A percentile compares a stretch with the other conserved stretches of the same genome.
These are phyloP conservation scores for Rhizopus delemar DNA, from an alignment of 371 early-diverging fungal genomes.

Conservation along the genomic window DNA sequence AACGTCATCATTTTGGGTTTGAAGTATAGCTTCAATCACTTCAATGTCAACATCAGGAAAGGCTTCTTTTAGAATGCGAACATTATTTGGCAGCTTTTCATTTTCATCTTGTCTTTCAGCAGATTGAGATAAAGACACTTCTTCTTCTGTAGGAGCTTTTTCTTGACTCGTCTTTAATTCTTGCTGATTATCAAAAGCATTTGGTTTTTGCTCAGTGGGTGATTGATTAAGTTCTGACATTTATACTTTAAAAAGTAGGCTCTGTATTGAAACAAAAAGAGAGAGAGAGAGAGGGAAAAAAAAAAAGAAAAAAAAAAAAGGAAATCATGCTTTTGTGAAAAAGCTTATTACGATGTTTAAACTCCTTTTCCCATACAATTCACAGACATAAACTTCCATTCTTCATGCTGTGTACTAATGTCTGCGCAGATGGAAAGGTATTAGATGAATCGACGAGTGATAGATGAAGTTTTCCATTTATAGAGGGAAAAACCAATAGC, in stretches of 20 bases:
- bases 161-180: not conserved
- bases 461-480: no score
- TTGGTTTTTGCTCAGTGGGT: not conserved
- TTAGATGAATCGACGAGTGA: no score
- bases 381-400: no score
- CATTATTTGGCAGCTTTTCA: constrained; percentile 14
- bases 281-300: not conserved
- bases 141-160: not conserved
- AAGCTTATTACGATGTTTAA: no score
- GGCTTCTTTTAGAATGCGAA: constrained; percentile 44
- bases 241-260: no score
- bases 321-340: not conserved
- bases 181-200: not conserved
- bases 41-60: constrained; percentile 51
- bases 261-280: no score
- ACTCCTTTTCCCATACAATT: no score
- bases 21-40: constrained; percentile 48
- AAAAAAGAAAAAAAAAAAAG: not conserved
- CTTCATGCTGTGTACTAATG: no score
- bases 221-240: no score
- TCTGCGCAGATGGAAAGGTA: no score
- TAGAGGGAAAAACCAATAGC: no score
- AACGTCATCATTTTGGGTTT: constrained; percentile 33
- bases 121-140: not conserved
- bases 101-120: not conserved